A percentile compares a stretch with the other conserved stretches of the same genome.
Conservation (phyloP, 1,284 basidiomycete species). For the Schizophyllum commune region DNA sequence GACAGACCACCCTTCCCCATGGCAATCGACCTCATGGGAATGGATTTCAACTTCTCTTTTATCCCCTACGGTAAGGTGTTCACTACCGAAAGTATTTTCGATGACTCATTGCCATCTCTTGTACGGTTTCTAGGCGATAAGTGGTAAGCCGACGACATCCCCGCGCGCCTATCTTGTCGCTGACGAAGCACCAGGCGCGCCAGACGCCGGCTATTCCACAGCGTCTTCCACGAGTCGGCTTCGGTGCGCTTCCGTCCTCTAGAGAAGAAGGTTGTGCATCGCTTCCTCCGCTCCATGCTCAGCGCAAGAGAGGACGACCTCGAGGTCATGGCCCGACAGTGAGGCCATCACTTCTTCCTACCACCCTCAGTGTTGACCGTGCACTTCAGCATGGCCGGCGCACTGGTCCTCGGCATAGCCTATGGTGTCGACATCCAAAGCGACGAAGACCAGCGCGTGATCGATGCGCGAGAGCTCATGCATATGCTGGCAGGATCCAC, state of each 20-base stretch:
- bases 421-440: constrained; percentile 12
- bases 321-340: not conserved
- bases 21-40: constrained; percentile 3
- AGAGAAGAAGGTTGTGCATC: not conserved
- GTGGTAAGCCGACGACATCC: no score
- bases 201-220: not conserved
- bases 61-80: not conserved
- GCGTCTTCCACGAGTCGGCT: not conserved
- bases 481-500: not conserved
- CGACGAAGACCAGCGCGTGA: constrained; percentile 10
- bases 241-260: not conserved
- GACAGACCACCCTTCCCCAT: constrained; percentile 1
- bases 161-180: no score
- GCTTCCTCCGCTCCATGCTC: not conserved
- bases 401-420: constrained; percentile 7
- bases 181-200: not conserved
- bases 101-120: no score
- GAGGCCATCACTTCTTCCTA: no score
- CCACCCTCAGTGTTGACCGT: no score
- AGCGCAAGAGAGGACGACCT: not conserved
- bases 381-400: constrained; percentile 9
- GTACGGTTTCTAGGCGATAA: no score
- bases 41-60: constrained; percentile 1
- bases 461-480: no score
- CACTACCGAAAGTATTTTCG: not conserved